These are phyloP conservation scores for Mycothermus thermophilus DNA, from an alignment of 495 filamentous ascomycete species.

Conservation along the genomic window DNA sequence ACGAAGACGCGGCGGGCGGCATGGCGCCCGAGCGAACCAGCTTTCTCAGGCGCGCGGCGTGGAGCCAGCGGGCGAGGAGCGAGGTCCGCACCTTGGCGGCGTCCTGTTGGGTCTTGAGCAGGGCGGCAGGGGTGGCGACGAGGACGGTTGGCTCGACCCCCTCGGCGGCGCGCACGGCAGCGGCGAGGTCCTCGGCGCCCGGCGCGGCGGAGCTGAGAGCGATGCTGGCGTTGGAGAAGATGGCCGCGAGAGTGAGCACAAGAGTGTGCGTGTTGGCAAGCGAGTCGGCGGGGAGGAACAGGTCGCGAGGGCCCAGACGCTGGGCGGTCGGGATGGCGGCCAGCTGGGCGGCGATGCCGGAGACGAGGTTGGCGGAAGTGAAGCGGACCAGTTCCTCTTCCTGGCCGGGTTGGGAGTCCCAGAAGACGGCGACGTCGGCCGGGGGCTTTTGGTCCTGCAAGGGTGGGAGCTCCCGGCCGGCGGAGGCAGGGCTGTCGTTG, in stretches of 20 bases:
- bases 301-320: slow-evolving; percentile 55
- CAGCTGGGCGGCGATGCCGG: slow-evolving; percentile 66
- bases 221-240: slow-evolving; percentile 71
- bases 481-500: slow-evolving; percentile 40
- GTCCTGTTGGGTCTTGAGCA: slow-evolving; percentile 47
- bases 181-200: slow-evolving; percentile 48
- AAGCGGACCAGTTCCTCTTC: slow-evolving; percentile 61
- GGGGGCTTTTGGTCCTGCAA: slow-evolving; percentile 32
- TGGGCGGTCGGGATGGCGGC: slow-evolving; percentile 58
- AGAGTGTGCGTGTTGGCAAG: slow-evolving; percentile 69
- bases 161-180: slow-evolving; percentile 59
- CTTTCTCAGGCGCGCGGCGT: slow-evolving; percentile 53
- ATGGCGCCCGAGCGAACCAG: slow-evolving; percentile 59
- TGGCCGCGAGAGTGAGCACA: slow-evolving; percentile 63
- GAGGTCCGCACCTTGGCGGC: slow-evolving; percentile 33
- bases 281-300: slow-evolving; percentile 79
- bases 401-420: slow-evolving; percentile 38
- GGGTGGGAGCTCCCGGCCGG: slow-evolving; percentile 32
- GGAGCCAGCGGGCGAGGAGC: slow-evolving; percentile 34
- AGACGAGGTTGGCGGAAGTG: slow-evolving; percentile 61
- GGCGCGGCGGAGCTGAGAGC: slow-evolving; percentile 81
- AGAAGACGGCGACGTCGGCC: slow-evolving; percentile 47
- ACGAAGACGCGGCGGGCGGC: slow-evolving; percentile 42
- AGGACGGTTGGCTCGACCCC: slow-evolving; percentile 71
- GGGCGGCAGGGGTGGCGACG: slow-evolving; percentile 60